phyloP scores from a whole-genome alignment of 2,329 filamentous ascomycete genomes.

The Sarocladium kiliense region DNA sequence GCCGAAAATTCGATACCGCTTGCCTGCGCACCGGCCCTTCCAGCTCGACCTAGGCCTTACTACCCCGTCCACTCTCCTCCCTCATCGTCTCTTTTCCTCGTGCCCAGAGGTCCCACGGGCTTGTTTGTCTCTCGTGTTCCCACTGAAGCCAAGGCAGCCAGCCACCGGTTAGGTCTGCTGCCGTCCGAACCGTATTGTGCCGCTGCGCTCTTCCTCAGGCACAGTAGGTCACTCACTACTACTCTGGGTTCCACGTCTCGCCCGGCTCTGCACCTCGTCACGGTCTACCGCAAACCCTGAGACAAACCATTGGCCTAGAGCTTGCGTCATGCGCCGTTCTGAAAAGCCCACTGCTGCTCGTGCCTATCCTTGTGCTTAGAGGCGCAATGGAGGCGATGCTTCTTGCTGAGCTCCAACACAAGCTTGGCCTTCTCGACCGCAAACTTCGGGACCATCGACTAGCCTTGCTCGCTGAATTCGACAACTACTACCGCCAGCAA shows the following conservation, averaged over 20 bases:
- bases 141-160: slow-evolving; percentile 1
- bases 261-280: background rate
- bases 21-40: slow-evolving; percentile 8
- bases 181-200: slow-evolving; percentile 2
- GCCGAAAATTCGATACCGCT: slow-evolving; percentile 9
- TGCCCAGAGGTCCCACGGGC: background rate
- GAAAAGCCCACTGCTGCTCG: background rate
- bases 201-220: background rate
- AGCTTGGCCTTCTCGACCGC: slow-evolving; percentile 51
- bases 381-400: slow-evolving; percentile 37
- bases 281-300: background rate
- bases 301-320: slow-evolving; percentile 2
- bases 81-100: background rate
- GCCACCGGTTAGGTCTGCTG: slow-evolving; percentile 1
- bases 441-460: slow-evolving; percentile 52
- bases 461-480: slow-evolving; percentile 53
- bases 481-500: slow-evolving; percentile 45
- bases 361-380: slow-evolving; percentile 8
- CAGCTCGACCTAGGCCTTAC: slow-evolving; percentile 4
- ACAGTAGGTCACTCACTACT: no score
- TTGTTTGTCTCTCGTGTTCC: slow-evolving; percentile 3
- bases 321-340: slow-evolving; percentile 1
- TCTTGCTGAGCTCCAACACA: slow-evolving; percentile 46
- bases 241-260: no score
- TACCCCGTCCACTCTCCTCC: background rate